A percentile compares a stretch with the other conserved stretches of the same genome.
These are phyloP conservation scores for Boletus speciosus DNA, from an alignment of 768 basidiomycete species.

Conservation along the genomic window DNA sequence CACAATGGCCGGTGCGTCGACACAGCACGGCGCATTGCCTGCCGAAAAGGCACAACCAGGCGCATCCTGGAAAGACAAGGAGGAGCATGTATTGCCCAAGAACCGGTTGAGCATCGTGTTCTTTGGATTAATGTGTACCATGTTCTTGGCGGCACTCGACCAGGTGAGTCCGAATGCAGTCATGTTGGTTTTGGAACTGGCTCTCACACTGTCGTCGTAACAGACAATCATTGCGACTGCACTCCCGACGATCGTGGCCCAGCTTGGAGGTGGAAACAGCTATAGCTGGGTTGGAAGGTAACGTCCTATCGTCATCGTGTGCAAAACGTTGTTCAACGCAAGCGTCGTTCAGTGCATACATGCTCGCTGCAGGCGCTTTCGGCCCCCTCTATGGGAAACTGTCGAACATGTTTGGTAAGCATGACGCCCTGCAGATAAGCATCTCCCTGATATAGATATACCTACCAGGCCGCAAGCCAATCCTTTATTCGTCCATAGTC, in stretches of 20 bases:
- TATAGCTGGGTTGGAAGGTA: conserved; percentile 78
- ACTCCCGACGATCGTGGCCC: conserved; percentile 67
- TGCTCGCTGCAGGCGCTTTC: conserved; percentile 64
- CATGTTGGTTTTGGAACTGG: background rate
- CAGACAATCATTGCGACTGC: conserved; percentile 74
- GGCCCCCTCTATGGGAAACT: conserved; percentile 78
- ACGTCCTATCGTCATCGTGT: conserved; percentile 6
- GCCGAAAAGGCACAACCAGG: conserved; percentile 37
- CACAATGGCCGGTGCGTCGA: conserved; percentile 6
- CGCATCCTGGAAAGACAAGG: conserved; percentile 52
- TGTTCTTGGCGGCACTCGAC: conserved; percentile 49
- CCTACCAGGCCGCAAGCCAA: conserved; percentile 57
- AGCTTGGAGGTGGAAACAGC: conserved; percentile 57
- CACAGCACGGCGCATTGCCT: background rate
- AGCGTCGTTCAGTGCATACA: conserved; percentile 56
- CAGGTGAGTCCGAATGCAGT: conserved; percentile 39
- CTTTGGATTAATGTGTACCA: conserved; percentile 29
- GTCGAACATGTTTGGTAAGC: conserved; percentile 51
- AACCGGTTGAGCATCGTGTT: conserved; percentile 25
- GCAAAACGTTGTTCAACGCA: background rate
- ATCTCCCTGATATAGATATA: conserved; percentile 13
- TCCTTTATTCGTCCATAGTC: conserved; percentile 62
- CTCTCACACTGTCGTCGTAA: background rate
- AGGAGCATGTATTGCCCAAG: conserved; percentile 51
- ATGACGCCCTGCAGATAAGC: conserved; percentile 8